Percentiles rank a stretch among this genome's conserved stretches.
phyloP scores from a whole-genome alignment of 805 yeast genomes.

The Schizosaccharomyces cryophilus region DNA sequence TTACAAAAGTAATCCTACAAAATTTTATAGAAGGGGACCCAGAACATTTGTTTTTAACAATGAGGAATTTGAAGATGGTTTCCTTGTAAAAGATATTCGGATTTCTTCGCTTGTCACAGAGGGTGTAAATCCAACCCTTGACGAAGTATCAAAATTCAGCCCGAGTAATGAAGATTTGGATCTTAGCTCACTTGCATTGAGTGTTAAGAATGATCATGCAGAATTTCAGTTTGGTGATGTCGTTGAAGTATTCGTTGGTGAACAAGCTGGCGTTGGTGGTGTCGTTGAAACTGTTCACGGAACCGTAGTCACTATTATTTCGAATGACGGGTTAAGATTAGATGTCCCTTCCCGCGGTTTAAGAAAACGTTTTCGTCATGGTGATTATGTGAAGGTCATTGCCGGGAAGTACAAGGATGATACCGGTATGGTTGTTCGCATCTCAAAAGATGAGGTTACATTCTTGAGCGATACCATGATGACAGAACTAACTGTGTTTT shows the following conservation, averaged over 20 bases:
- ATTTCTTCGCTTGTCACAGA: slow-evolving; percentile 60
- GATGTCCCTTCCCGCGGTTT: slow-evolving; percentile 65
- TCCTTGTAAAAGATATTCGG: slow-evolving; percentile 62
- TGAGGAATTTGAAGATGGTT: slow-evolving; percentile 80
- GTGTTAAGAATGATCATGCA: slow-evolving; percentile 38
- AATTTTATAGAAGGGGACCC: slow-evolving; percentile 33
- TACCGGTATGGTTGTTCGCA: slow-evolving; percentile 75
- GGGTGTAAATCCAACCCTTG: slow-evolving; percentile 59
- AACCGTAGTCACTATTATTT: slow-evolving; percentile 29
- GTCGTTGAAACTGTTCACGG: slow-evolving; percentile 43
- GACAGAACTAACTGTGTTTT: slow-evolving; percentile 75
- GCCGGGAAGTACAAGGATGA: slow-evolving; percentile 83
- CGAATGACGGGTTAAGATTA: slow-evolving; percentile 16
- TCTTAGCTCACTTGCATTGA: slow-evolving; percentile 60
- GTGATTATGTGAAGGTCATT: slow-evolving; percentile 84
- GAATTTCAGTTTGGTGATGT: slow-evolving; percentile 80
- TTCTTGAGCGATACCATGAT: slow-evolving; percentile 71
- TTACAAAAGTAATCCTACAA: slow-evolving; percentile 50
- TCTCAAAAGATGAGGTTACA: slow-evolving; percentile 66
- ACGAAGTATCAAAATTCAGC: slow-evolving; percentile 56
- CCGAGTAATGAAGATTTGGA: slow-evolving; percentile 48
- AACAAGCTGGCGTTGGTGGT: slow-evolving; percentile 75
- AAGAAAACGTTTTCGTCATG: slow-evolving; percentile 65
- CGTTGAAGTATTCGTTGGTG: slow-evolving; percentile 79
- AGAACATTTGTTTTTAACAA: slow-evolving; percentile 47